These are phyloP conservation scores for Pseudopithomyces maydicus DNA, from an alignment of 2,329 filamentous ascomycete genomes.

Conservation along the genomic window DNA sequence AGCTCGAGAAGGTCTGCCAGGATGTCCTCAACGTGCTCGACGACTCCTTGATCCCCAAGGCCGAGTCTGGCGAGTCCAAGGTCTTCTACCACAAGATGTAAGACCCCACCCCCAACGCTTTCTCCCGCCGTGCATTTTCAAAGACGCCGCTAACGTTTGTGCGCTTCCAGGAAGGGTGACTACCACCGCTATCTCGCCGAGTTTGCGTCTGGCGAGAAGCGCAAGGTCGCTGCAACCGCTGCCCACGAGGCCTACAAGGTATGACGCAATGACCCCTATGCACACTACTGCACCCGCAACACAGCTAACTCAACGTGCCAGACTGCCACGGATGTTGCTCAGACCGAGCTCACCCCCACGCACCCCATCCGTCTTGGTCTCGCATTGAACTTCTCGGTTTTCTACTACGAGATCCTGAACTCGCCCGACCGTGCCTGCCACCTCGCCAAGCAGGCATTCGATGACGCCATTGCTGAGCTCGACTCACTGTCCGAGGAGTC, in stretches of 20 bases:
- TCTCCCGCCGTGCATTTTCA: neutral
- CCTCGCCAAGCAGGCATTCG: conserved; percentile 98
- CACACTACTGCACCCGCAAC: conserved; percentile 8
- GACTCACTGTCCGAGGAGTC: conserved; percentile 97
- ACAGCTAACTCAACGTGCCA: conserved; percentile 45
- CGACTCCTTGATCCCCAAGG: conserved; percentile 91
- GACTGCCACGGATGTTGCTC: conserved; percentile 97
- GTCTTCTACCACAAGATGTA: conserved; percentile 99
- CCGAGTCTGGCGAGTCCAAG: conserved; percentile 96
- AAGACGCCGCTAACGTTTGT: conserved; percentile 13
- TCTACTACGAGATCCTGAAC: conserved; percentile 99
- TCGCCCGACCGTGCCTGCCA: conserved; percentile 97
- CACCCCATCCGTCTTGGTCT: conserved; percentile 98
- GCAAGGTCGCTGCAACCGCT: conserved; percentile 83
- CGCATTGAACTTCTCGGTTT: conserved; percentile 98
- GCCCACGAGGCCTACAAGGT: conserved; percentile 98
- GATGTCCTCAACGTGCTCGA: conserved; percentile 96
- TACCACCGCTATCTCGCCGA: conserved; percentile 96
- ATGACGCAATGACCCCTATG: conserved; percentile 44
- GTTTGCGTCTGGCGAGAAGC: conserved; percentile 91
- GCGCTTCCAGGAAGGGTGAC: conserved; percentile 80
- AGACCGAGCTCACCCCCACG: conserved; percentile 95
- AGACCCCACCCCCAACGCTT: conserved; percentile 44
- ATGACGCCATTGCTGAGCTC: conserved; percentile 97
- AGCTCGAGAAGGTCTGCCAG: conserved; percentile 97